These are phyloP conservation scores for Trametes pubescens DNA, from an alignment of 1,284 basidiomycete species.

Conservation along the genomic window DNA sequence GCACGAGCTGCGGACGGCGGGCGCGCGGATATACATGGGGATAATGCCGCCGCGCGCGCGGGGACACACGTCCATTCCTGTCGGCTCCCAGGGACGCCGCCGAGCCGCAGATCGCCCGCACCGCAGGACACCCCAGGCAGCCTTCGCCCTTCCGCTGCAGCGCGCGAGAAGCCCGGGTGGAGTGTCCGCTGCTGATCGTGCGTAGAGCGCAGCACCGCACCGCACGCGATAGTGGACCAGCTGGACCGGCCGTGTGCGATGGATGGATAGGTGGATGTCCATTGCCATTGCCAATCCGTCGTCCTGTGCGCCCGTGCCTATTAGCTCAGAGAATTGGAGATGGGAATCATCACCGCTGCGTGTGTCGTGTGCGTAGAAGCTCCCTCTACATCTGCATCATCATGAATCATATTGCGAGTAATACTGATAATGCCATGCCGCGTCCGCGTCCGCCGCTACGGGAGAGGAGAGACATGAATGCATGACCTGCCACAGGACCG, in stretches of 20 bases:
- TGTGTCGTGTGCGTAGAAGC: not conserved
- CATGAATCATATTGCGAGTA: not conserved
- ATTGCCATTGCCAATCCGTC: not conserved
- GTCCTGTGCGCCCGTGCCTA: not conserved
- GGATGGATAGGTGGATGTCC: too few relatives aligned
- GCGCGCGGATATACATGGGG: not conserved
- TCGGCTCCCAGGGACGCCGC: slow-evolving; percentile 8
- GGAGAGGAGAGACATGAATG: not conserved
- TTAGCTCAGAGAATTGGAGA: not conserved
- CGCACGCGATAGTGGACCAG: too few relatives aligned
- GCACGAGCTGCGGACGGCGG: not conserved
- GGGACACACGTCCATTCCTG: slow-evolving; percentile 24
- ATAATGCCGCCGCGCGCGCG: slow-evolving; percentile 22
- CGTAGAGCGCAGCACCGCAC: slow-evolving; percentile 9
- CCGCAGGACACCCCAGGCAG: not conserved
- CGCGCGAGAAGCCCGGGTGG: slow-evolving; percentile 6
- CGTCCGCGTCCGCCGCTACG: not conserved
- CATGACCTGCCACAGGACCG: not conserved
- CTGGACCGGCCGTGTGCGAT: too few relatives aligned
- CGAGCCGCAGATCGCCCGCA: slow-evolving; percentile 20
- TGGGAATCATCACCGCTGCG: not conserved
- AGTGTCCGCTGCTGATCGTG: slow-evolving; percentile 9
- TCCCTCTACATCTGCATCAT: not conserved
- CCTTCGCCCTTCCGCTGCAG: not conserved
- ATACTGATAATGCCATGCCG: not conserved